Base-by-base conservation (phyloP, 2,329 filamentous ascomycete genomes). In the Cadophora luteo-olivacea region DNA sequence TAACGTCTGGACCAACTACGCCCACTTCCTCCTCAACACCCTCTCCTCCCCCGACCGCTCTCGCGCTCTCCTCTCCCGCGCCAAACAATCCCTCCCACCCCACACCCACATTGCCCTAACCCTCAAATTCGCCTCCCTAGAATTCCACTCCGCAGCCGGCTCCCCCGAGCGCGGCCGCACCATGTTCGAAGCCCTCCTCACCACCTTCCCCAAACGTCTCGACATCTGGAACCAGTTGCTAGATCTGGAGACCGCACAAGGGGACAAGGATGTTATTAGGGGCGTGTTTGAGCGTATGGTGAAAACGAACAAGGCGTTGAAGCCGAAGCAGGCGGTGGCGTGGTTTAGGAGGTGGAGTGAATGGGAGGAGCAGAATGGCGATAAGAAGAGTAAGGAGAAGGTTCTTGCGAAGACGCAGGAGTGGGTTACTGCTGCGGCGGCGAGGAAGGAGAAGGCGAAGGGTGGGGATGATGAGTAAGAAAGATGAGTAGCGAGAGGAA, bases 181-280 rank as follows among this genome's bases (percentile, higher is more conserved):
- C 32, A 91, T 98, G 77, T 98, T 98, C 75, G 95, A 97, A 80
- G 92, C 91, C 49, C 85, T 99, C 9, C 85, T 99, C 8, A 87
- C 89, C 45, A 91, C 91, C 4, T 97, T 91, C 83, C 93, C 94
- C 57, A 97, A 97, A 84, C 92, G 93, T 79, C 89, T 93, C 69
- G 94, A 97, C 78, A 84, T 98, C 63, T 98, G 95, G 95, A 96
- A 93, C 80, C 91, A 97, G 80, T 89, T 97, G 72, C 82, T 97
- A 1, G 94, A 97, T 77, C 85, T 97, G 66, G 96, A 99, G 82
- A 86, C 89, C 41, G 83, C 85, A 51, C 87, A 88, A 51, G 82
- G 78, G n/a, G 84, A 85, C 45, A 79, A 79, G 12, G 86, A 89
- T 65, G 85, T 84, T 45, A 87, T 94, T 33, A 86, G 94, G 60